These are phyloP conservation scores for Colletotrichum coccodes DNA, from an alignment of 2,329 filamentous ascomycete species.

Conservation along the genomic window DNA sequence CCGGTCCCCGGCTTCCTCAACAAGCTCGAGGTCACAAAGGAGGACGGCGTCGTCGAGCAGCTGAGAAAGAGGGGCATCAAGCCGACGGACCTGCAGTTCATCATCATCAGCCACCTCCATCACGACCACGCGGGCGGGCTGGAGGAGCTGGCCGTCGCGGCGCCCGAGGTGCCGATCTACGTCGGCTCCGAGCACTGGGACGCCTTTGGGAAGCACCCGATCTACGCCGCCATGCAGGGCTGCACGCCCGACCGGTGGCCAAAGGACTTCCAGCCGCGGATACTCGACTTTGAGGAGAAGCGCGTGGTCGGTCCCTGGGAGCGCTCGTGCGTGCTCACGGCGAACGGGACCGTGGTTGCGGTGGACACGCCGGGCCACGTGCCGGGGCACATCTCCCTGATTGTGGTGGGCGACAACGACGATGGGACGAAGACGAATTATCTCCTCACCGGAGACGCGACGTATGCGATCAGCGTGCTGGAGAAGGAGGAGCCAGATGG, in stretches of 20 bases:
- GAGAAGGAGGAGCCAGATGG: constrained; percentile 45
- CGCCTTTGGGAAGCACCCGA: constrained; percentile 39
- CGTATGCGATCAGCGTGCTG: constrained; percentile 41
- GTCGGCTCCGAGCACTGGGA: constrained; percentile 39
- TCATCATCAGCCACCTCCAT: constrained; percentile 42
- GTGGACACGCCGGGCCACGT: constrained; percentile 48
- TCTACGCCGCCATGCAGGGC: constrained; percentile 41
- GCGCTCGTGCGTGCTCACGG: constrained; percentile 40
- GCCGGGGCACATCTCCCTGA: constrained; percentile 43
- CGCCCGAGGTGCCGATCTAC: constrained; percentile 41
- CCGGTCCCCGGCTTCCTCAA: constrained; percentile 28
- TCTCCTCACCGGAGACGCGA: constrained; percentile 43
- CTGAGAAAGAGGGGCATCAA: constrained; percentile 32
- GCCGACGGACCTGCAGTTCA: constrained; percentile 38
- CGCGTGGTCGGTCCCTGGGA: constrained; percentile 41
- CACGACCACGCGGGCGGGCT: constrained; percentile 40
- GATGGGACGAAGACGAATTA: constrained; percentile 37
- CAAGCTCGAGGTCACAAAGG: constrained; percentile 20
- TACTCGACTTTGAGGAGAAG: constrained; percentile 39
- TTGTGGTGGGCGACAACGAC: constrained; percentile 29
- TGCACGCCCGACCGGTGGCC: constrained; percentile 44
- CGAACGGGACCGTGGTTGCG: constrained; percentile 40
- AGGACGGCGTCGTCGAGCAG: constrained; percentile 35
- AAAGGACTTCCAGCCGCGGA: constrained; percentile 39
- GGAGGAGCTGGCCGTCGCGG: constrained; percentile 38